These are phyloP conservation scores for Clohesyomyces aquaticus DNA, from an alignment of 495 filamentous ascomycete genomes.

Conservation along the genomic window DNA sequence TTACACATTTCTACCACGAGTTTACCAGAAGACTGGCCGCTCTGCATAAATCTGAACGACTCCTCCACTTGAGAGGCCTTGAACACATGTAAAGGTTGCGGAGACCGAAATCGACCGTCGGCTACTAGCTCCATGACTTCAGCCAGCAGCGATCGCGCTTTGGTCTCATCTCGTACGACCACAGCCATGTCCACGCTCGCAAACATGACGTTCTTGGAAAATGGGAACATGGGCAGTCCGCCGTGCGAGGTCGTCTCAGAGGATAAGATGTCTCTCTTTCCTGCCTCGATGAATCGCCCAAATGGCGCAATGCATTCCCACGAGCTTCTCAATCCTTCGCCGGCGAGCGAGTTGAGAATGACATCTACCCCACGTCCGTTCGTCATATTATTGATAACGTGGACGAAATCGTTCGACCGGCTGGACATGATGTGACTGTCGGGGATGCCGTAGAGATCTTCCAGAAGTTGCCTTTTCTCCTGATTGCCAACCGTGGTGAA, in stretches of 20 bases:
- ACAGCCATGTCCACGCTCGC: conserved; percentile 12
- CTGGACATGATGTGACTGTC: conserved; percentile 34
- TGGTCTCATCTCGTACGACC: not conserved
- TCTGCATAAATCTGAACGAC: conserved; percentile 62
- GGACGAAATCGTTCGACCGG: conserved; percentile 45
- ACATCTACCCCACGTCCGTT: conserved; percentile 64
- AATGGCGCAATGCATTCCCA: conserved; percentile 61
- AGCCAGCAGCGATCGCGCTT: not conserved
- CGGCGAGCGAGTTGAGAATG: conserved; percentile 61
- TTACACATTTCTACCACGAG: conserved; percentile 52
- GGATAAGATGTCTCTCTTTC: conserved; percentile 57
- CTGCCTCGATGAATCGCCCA: conserved; percentile 65
- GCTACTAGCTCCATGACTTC: conserved; percentile 5
- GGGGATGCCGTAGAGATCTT: conserved; percentile 22
- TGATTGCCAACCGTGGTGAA: conserved; percentile 40
- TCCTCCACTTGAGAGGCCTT: conserved; percentile 50
- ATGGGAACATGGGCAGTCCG: conserved; percentile 32
- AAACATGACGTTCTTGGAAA: conserved; percentile 25
- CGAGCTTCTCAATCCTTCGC: conserved; percentile 48
- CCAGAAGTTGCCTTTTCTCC: conserved; percentile 28
- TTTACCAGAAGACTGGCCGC: conserved; percentile 61
- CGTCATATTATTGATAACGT: conserved; percentile 55
- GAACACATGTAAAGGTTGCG: conserved; percentile 45
- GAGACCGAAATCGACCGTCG: not conserved
- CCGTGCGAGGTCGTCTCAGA: too few species aligned